Evolutionary conservation across 2,329 filamentous ascomycete genomes (phyloP), one percentile per base, ranked within the genome.

Genomic region (Phialocephala subalpina): DNA sequence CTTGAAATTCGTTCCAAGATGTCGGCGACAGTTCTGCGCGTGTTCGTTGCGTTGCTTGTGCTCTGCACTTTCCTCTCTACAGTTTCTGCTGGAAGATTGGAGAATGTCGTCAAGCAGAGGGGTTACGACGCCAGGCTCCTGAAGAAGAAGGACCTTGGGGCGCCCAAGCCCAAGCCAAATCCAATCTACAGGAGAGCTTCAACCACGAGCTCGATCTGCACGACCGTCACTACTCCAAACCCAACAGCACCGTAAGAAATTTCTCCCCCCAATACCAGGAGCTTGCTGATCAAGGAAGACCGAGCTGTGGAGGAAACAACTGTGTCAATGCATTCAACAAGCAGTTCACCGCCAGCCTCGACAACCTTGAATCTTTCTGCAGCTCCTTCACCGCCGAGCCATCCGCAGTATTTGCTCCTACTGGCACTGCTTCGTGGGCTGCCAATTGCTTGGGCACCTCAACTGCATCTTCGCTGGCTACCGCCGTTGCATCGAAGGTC

Each of bases 301-400:
- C 60, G 2, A 63, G 60, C 53, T 63, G 60, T 40, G 60, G 60
- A 35, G 60, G 60, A 16, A 63, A 63, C 8, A 63, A 63, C 25
- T 63, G 60, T n/a, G 53, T 52, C 60, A 63, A 63, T 49, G 60
- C 52, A 36, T 63, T 63, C 52, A 63, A 63, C 52, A 63, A 58
- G 25, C 60, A 63, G 7, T 63, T 63, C 27, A 63, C 53, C 20
- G 60, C 60, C 8, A 63, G 60, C 20, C 60, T 63, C 27, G 53
- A 58, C n/a, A 36, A 63, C 40, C 40, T 63, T 9, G 60, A 63
- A 35, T 58, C 60, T 16, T 63, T 63, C 60, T 63, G 60, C 29
- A 57, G 60, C 38, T 63, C 60, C 9, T 63, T 53, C 52, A 63
- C 60, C 8, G 52, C 53, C n/a, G 40, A 40, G 12, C 27, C 52